phyloP scores from a whole-genome alignment of 2,329 filamentous ascomycete species.

The Immersiporthe knoxdaviesiana region DNA sequence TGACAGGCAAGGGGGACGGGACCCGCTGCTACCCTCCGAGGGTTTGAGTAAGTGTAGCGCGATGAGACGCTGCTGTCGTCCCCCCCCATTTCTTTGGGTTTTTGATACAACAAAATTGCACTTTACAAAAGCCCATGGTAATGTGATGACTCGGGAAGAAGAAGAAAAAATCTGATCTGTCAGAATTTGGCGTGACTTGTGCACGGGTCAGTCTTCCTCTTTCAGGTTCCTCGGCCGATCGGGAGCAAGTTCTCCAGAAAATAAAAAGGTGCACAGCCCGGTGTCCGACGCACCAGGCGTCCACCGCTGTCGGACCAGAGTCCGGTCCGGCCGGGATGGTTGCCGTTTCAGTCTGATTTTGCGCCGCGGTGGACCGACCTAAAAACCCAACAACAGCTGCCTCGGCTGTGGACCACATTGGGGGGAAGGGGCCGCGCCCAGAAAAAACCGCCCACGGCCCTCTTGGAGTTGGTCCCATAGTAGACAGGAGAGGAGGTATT shows the following conservation, averaged over 20 bases:
- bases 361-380: constrained; percentile 16
- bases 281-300: constrained; percentile 1
- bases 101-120: neutral
- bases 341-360: constrained; percentile 15
- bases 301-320: constrained; percentile 14
- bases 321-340: constrained; percentile 12
- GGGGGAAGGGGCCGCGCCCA: neutral
- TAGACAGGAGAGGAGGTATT: neutral
- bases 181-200: neutral
- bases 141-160: neutral
- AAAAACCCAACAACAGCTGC: neutral
- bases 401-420: constrained; percentile 14
- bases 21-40: neutral
- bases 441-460: neutral
- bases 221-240: constrained; percentile 4
- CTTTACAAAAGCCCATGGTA: neutral
- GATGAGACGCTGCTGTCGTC: neutral
- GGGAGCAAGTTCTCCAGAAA: neutral
- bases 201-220: constrained; percentile 11
- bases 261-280: constrained; percentile 17
- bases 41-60: neutral
- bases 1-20: neutral
- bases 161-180: neutral
- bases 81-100: neutral
- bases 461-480: neutral